phyloP scores from a whole-genome alignment of 192 early-diverging fungal species.

The Allomyces macrogynus region DNA sequence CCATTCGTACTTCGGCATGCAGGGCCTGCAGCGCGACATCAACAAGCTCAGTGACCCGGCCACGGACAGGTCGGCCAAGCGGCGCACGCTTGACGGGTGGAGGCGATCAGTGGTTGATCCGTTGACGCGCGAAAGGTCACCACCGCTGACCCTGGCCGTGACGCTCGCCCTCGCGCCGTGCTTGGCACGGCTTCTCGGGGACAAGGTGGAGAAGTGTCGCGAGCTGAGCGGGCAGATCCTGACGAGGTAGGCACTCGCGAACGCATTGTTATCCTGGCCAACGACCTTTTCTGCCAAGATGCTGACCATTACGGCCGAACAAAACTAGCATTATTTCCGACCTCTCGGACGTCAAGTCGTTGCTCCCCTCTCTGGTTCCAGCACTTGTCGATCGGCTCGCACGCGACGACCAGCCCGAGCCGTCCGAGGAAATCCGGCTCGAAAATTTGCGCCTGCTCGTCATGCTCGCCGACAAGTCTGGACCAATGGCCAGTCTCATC shows the following conservation, averaged over 20 bases:
- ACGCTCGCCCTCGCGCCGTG: not conserved
- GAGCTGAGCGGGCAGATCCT: conserved; percentile 18
- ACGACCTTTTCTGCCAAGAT: too few species aligned
- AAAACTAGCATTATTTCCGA: not conserved
- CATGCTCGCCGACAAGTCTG: conserved; percentile 8
- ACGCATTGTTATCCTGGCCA: too few species aligned
- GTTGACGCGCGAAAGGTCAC: not conserved
- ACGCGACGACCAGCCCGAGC: conserved; percentile 20
- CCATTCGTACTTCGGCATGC: too few species aligned
- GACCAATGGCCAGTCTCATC: conserved; percentile 17
- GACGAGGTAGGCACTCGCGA: conserved; percentile 6
- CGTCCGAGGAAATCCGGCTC: conserved; percentile 29
- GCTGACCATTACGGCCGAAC: too few species aligned
- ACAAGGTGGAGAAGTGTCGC: conserved; percentile 23
- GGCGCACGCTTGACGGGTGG: conserved; percentile 12
- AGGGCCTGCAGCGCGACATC: conserved; percentile 18
- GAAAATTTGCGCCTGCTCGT: conserved; percentile 14
- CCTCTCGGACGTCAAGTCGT: conserved; percentile 11
- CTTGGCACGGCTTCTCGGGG: conserved; percentile 6
- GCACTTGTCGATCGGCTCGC: conserved; percentile 17
- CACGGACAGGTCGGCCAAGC: conserved; percentile 21
- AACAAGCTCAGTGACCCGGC: conserved; percentile 24
- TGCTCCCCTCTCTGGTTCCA: conserved; percentile 20
- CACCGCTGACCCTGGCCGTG: not conserved
- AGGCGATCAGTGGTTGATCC: not conserved